Percentiles rank a stretch among this genome's conserved stretches.
These are phyloP conservation scores for Trichosporon ovoides DNA, from an alignment of 1,284 basidiomycete genomes.

Conservation along the genomic window DNA sequence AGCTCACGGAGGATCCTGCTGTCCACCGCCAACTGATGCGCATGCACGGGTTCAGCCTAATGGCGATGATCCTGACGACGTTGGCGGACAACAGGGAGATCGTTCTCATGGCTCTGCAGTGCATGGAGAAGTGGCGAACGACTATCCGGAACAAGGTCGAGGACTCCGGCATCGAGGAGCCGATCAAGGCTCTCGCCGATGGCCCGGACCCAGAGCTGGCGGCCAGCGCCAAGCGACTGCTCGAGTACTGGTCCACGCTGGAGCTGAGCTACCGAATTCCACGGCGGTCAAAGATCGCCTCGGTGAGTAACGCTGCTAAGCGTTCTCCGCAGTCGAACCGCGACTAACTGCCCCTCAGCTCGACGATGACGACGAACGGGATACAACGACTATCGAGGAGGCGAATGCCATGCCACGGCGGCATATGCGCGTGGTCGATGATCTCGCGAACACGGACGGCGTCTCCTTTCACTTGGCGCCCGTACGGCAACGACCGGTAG, in stretches of 20 bases:
- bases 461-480: constrained; percentile 36
- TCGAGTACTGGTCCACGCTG: constrained; percentile 41
- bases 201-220: constrained; percentile 29
- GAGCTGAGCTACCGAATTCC: constrained; percentile 43
- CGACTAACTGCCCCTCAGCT: constrained; percentile 25
- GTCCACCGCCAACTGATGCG: constrained; percentile 83
- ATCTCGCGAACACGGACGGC: constrained; percentile 32
- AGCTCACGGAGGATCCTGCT: constrained; percentile 78
- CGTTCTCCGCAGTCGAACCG: too few relatives aligned
- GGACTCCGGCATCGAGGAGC: constrained; percentile 69
- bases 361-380: constrained; percentile 45
- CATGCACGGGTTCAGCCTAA: constrained; percentile 85
- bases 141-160: constrained; percentile 89
- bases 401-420: constrained; percentile 26
- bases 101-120: constrained; percentile 62
- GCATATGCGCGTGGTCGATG: constrained; percentile 20
- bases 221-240: constrained; percentile 30
- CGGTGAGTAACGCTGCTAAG: constrained; percentile 19
- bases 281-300: constrained; percentile 36
- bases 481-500: constrained; percentile 24
- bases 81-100: constrained; percentile 68
- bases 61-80: constrained; percentile 78
- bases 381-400: constrained; percentile 44
- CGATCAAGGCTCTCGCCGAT: constrained; percentile 54
- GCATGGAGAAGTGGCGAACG: constrained; percentile 72